phyloP scores from a whole-genome alignment of 768 basidiomycete genomes.

The Lactarius evosmus region DNA sequence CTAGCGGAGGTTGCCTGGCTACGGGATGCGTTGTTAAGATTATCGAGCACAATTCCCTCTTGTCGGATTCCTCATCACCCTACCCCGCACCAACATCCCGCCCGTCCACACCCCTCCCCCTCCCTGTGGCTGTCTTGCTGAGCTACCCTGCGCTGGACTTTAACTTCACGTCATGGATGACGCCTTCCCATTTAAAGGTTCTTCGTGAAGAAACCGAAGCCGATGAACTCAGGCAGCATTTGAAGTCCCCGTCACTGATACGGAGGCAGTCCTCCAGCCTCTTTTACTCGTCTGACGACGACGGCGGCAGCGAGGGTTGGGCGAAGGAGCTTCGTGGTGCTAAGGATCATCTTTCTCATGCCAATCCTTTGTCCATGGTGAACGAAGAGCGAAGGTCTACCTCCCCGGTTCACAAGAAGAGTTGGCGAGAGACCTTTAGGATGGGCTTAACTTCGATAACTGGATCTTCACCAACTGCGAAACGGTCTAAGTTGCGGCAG shows the following conservation, averaged over 20 bases:
- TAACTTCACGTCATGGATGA: slow-evolving; percentile 98
- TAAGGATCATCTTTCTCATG: slow-evolving; percentile 78
- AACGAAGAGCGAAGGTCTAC: slow-evolving; percentile 46
- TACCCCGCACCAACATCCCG: slow-evolving; percentile 16
- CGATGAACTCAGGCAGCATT: slow-evolving; percentile 24
- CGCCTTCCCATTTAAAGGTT: slow-evolving; percentile 75
- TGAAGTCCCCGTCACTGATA: slow-evolving; percentile 23
- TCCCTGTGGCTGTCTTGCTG: slow-evolving; percentile 79
- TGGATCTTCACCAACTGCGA: slow-evolving; percentile 18
- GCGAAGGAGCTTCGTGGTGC: slow-evolving; percentile 27
- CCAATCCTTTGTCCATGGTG: slow-evolving; percentile 89
- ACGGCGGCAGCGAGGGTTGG: slow-evolving; percentile 37
- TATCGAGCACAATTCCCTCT: slow-evolving; percentile 55
- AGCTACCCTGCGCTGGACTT: slow-evolving; percentile 94
- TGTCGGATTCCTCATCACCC: slow-evolving; percentile 23
- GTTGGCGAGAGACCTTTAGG: slow-evolving; percentile 35
- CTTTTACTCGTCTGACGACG: slow-evolving; percentile 76
- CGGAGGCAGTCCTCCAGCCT: slow-evolving; percentile 68
- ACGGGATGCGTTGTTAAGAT: slow-evolving; percentile 83
- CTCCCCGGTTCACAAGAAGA: slow-evolving; percentile 33
- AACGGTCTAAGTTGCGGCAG: slow-evolving; percentile 26
- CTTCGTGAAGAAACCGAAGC: slow-evolving; percentile 61
- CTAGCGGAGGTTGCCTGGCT: slow-evolving; percentile 84
- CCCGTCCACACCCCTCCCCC: slow-evolving; percentile 49
- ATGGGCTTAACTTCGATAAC: slow-evolving; percentile 30